Evolutionary conservation across 495 filamentous ascomycete species (phyloP).

Genomic region (Terfezia boudieri): DNA sequence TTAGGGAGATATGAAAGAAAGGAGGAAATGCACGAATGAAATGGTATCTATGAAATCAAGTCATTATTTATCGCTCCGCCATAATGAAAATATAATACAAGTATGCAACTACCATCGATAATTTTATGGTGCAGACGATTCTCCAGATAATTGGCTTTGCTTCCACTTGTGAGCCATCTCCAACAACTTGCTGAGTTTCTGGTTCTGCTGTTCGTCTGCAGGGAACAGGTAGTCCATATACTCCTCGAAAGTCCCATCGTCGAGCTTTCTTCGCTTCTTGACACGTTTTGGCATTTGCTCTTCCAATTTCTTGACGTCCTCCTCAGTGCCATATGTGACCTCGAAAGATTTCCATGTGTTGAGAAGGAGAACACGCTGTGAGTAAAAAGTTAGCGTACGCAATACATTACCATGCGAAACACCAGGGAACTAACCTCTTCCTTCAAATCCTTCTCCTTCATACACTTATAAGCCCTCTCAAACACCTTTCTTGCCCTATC

Average conservation of each 20-base stretch:
- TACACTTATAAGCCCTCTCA: slow-evolving; percentile 60
- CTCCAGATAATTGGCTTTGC: slow-evolving; percentile 22
- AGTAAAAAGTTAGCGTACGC: neutral
- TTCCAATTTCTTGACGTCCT: slow-evolving; percentile 66
- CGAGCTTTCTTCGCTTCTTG: slow-evolving; percentile 84
- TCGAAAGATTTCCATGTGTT: slow-evolving; percentile 87
- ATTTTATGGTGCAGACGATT: too few relatives aligned
- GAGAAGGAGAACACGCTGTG: slow-evolving; percentile 57
- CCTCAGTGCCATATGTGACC: slow-evolving; percentile 49
- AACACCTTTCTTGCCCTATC: slow-evolving; percentile 61
- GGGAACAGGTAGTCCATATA: slow-evolving; percentile 97
- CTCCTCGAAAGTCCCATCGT: slow-evolving; percentile 91
- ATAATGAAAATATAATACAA: too few relatives aligned
- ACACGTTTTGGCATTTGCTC: slow-evolving; percentile 81
- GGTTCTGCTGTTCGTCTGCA: slow-evolving; percentile 73
- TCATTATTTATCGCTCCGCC: too few relatives aligned
- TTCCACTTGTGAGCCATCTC: slow-evolving; percentile 82
- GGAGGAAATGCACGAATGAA: too few relatives aligned
- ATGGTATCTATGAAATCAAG: too few relatives aligned
- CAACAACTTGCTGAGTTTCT: slow-evolving; percentile 61
- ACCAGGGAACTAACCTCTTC: slow-evolving; percentile 40
- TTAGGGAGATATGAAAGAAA: too few relatives aligned
- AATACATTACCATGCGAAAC: neutral
- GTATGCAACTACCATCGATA: too few relatives aligned
- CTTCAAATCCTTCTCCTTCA: slow-evolving; percentile 83